Evolutionary conservation across 305 asterid genomes (phyloP).

Genomic region (Solanum chacoense): DNA sequence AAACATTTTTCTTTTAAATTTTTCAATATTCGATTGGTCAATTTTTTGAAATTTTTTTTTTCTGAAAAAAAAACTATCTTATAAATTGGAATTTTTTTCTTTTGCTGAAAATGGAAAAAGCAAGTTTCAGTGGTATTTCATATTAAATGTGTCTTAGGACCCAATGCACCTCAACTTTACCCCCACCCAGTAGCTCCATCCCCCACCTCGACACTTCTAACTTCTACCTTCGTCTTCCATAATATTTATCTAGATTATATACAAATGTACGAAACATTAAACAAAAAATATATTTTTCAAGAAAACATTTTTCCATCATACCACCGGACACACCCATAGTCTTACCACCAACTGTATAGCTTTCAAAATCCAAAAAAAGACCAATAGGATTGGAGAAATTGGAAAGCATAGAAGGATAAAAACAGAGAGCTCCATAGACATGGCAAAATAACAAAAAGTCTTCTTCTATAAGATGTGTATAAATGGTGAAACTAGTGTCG

Average conservation of each 20-base stretch:
- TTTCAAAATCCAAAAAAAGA: neutral
- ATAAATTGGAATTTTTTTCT: neutral
- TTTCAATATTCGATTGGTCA: neutral
- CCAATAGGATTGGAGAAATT: neutral
- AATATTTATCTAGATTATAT: neutral
- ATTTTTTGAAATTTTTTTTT: neutral
- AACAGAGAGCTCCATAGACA: neutral
- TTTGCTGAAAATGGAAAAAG: neutral
- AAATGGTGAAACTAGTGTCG: neutral
- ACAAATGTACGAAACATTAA: neutral
- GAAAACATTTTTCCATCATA: neutral
- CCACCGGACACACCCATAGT: neutral
- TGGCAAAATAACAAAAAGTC: neutral
- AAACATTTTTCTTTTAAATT: neutral
- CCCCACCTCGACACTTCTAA: neutral
- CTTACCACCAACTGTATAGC: neutral
- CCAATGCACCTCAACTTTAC: neutral
- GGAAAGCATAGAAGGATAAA: neutral
- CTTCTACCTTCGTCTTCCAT: rapidly evolving
- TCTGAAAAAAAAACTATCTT: neutral
- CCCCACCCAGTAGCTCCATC: neutral
- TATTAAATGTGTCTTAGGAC: neutral
- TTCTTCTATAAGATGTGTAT: neutral
- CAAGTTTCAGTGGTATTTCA: neutral
- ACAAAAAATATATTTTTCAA: neutral